phyloP scores from a whole-genome alignment of 352 stramenopile genomes.

The Pythium pyrilobum region DNA sequence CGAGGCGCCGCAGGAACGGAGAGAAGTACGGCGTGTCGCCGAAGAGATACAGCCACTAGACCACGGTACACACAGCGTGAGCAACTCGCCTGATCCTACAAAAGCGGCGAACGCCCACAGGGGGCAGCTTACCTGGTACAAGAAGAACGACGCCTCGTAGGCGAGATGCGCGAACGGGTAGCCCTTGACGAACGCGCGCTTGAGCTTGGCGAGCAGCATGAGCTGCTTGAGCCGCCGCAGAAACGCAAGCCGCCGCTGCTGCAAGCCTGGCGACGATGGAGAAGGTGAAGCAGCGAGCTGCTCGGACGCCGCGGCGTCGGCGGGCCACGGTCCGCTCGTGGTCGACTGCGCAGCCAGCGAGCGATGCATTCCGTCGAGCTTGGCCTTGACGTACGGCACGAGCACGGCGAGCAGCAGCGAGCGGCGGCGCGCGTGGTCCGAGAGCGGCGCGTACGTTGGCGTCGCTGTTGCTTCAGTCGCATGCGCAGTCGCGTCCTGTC shows the following conservation, averaged over 20 bases:
- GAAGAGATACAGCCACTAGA: constrained; percentile 82
- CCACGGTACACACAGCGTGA: neutral
- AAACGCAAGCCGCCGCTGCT: constrained; percentile 26
- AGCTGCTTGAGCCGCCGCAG: constrained; percentile 43
- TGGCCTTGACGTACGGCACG: constrained; percentile 75
- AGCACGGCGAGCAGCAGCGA: constrained; percentile 62
- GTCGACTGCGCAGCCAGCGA: constrained; percentile 32
- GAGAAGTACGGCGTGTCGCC: constrained; percentile 81
- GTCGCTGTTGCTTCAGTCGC: neutral
- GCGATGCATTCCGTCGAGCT: constrained; percentile 63
- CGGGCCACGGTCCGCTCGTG: no score
- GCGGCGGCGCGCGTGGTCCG: constrained; percentile 33
- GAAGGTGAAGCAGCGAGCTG: neutral
- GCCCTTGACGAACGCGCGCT: constrained; percentile 51
- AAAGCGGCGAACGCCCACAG: neutral
- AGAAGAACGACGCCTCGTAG: constrained; percentile 77
- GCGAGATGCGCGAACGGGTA: constrained; percentile 78
- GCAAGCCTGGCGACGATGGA: neutral
- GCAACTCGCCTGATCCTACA: neutral
- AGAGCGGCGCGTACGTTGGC: constrained; percentile 34
- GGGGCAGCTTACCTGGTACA: constrained; percentile 49
- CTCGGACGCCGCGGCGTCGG: no score
- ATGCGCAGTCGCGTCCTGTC: neutral
- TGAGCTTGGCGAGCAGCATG: constrained; percentile 38
- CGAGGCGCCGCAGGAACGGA: constrained; percentile 64